A percentile compares a stretch with the other conserved stretches of the same genome.
Evolutionary conservation across 345 rosid species (phyloP).

Genomic region (Isatis tinctoria): DNA sequence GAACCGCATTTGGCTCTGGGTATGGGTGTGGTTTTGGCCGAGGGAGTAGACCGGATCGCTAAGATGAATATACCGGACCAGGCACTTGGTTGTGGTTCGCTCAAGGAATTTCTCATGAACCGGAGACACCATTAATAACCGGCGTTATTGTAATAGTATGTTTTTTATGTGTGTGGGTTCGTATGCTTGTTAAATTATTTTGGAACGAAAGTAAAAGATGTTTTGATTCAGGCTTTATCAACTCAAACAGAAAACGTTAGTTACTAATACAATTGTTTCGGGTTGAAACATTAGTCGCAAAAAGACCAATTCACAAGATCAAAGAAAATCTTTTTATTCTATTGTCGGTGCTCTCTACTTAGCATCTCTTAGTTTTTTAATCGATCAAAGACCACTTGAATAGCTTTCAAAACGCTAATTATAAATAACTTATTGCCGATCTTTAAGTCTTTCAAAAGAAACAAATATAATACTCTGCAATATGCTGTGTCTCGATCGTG

Average conservation of each 20-base stretch:
- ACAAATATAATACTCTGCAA: not conserved
- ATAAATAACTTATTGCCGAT: not conserved
- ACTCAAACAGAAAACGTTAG: not conserved
- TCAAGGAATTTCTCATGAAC: slow-evolving; percentile 28
- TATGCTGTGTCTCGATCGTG: not conserved
- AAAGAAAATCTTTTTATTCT: not conserved
- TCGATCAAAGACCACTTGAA: not conserved
- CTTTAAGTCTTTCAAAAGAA: not conserved
- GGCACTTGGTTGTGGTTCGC: slow-evolving; percentile 52
- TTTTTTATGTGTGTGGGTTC: not conserved
- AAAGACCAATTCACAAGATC: not conserved
- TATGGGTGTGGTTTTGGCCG: slow-evolving; percentile 82
- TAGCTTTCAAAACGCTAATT: not conserved
- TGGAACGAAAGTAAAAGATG: not conserved
- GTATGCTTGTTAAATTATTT: not conserved
- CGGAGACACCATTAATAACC: not conserved
- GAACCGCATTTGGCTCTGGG: slow-evolving; percentile 96
- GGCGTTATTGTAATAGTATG: not conserved
- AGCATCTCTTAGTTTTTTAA: not conserved
- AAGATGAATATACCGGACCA: slow-evolving; percentile 42
- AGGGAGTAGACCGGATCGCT: slow-evolving; percentile 39
- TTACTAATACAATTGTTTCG: not conserved
- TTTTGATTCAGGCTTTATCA: not conserved
- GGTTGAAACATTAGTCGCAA: not conserved
- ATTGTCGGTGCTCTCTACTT: not conserved